Percentiles rank a stretch among this genome's conserved stretches.
Evolutionary conservation across 805 yeast genomes (phyloP).

Genomic region (Yarrowia sp.): DNA sequence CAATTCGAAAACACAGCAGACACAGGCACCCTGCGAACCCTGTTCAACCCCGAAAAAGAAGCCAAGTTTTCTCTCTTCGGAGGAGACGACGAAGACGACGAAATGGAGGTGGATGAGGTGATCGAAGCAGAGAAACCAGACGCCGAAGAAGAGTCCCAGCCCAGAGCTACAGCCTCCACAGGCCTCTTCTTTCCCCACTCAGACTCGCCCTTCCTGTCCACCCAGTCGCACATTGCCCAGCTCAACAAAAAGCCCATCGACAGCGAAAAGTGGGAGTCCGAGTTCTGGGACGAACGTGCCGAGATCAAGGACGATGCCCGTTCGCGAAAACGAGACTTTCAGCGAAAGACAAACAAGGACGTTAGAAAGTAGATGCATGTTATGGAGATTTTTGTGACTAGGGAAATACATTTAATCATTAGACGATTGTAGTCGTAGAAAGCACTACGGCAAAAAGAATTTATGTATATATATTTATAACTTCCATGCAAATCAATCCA

Average conservation of each 20-base stretch:
- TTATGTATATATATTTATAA: no score
- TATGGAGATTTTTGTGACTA: no score
- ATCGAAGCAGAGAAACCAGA: background rate
- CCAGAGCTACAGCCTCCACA: constrained; percentile 3
- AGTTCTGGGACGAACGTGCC: constrained; percentile 83
- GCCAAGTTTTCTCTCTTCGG: constrained; percentile 30
- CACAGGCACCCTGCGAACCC: constrained; percentile 26
- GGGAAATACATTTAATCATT: no score
- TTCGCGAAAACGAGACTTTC: constrained; percentile 68
- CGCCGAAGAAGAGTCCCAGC: background rate
- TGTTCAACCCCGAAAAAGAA: constrained; percentile 28
- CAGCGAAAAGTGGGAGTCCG: constrained; percentile 55
- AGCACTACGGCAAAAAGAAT: no score
- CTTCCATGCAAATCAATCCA: no score
- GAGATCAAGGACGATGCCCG: constrained; percentile 73
- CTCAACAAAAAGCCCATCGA: constrained; percentile 38
- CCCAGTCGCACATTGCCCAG: constrained; percentile 76
- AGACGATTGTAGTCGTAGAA: no score
- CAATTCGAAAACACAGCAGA: constrained; percentile 15
- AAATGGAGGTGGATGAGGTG: constrained; percentile 27
- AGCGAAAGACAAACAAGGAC: constrained; percentile 54
- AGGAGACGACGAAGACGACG: constrained; percentile 25
- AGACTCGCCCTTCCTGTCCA: constrained; percentile 79
- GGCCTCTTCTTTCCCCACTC: constrained; percentile 73
- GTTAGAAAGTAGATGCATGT: background rate